These are phyloP conservation scores for Ascochyta pisi DNA, from an alignment of 2,329 filamentous ascomycete species.

Conservation along the genomic window DNA sequence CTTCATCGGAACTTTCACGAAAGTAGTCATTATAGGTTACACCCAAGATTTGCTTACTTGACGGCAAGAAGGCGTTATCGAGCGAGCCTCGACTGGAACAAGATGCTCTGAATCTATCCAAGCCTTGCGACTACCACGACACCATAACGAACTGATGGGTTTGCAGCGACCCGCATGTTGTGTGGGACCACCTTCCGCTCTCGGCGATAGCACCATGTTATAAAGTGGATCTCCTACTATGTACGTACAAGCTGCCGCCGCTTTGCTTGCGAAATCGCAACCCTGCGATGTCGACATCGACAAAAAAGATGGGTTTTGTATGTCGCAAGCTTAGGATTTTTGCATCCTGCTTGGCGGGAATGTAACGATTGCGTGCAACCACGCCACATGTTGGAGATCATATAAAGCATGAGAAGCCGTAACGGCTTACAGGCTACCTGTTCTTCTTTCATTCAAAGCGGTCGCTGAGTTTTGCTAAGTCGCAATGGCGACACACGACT, in stretches of 20 bases:
- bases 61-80: neutral
- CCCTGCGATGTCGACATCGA: constrained; percentile 25
- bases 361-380: constrained; percentile 15
- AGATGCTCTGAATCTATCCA: neutral
- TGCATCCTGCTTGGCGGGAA: constrained; percentile 9
- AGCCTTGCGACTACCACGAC: constrained; percentile 11
- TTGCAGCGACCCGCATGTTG: constrained; percentile 7
- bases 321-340: constrained; percentile 2
- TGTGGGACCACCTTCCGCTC: constrained; percentile 15
- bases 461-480: neutral
- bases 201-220: constrained; percentile 1
- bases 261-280: constrained; percentile 17
- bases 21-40: neutral
- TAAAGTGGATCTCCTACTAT: constrained; percentile 9
- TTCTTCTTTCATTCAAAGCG: neutral
- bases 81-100: neutral
- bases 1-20: neutral
- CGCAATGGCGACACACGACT: constrained; percentile 15
- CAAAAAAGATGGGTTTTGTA: constrained; percentile 10
- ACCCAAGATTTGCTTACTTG: neutral
- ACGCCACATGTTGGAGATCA: neutral
- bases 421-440: neutral
- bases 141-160: constrained; percentile 4
- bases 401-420: neutral
- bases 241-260: constrained; percentile 11